phyloP scores from a whole-genome alignment of 768 basidiomycete genomes.

The Termitomyces sp. region DNA sequence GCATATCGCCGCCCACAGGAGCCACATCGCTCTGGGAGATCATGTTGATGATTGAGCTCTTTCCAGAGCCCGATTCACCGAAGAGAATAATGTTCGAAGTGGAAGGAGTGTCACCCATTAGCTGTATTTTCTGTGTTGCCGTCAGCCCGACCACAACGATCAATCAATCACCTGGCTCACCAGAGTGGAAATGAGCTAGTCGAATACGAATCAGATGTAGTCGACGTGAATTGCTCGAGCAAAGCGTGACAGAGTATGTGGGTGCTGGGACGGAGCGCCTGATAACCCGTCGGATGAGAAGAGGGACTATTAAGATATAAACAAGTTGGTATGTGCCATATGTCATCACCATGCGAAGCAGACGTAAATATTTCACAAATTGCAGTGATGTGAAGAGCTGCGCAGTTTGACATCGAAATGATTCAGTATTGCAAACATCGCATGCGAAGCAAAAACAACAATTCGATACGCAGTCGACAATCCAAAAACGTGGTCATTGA shows the following conservation, averaged over 20 bases:
- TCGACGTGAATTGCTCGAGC: too few species aligned
- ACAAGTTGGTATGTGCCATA: background rate
- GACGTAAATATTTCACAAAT: too few species aligned
- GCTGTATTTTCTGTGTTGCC: background rate
- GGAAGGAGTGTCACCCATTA: background rate
- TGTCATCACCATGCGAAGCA: too few species aligned
- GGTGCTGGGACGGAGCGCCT: background rate
- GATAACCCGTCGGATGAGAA: background rate
- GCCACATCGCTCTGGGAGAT: slow-evolving; percentile 25
- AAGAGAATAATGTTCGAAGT: slow-evolving; percentile 33
- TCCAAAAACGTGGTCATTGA: too few species aligned
- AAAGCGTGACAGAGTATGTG: too few species aligned
- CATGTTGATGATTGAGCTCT: slow-evolving; percentile 42
- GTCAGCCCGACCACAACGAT: background rate
- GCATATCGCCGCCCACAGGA: slow-evolving; percentile 24
- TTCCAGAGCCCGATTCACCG: slow-evolving; percentile 35
- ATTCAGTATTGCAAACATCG: too few species aligned
- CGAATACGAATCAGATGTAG: background rate
- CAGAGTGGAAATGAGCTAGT: background rate
- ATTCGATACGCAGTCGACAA: too few species aligned
- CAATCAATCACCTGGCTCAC: background rate
- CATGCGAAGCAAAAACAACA: too few species aligned
- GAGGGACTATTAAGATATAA: background rate
- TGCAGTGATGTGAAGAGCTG: background rate
- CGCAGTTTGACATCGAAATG: too few species aligned